Conservation (phyloP, 1,139 yeast genomes). For the Candida tetrigidarum region DNA sequence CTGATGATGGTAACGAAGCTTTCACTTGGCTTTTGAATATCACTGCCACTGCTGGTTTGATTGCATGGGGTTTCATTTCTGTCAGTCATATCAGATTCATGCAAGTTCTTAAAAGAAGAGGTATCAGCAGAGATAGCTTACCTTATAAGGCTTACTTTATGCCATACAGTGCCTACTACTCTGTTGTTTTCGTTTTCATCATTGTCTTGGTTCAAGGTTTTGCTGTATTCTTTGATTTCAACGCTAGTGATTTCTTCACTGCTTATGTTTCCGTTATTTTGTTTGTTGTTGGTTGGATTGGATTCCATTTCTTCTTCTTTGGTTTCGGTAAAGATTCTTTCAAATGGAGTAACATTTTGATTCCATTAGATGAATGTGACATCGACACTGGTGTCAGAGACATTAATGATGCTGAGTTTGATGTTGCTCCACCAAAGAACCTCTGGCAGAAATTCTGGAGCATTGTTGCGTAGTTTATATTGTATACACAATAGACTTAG, state of each 20-base stretch:
- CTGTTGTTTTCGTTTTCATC: conserved; percentile 52
- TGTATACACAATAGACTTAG: too few relatives aligned
- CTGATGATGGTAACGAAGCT: conserved; percentile 65
- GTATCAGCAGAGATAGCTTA: conserved; percentile 63
- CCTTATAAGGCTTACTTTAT: conserved; percentile 71
- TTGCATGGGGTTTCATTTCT: conserved; percentile 74
- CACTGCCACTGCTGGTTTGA: conserved; percentile 75
- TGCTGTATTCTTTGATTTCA: conserved; percentile 58
- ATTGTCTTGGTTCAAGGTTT: conserved; percentile 75
- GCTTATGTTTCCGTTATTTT: too few relatives aligned
- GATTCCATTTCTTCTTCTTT: too few relatives aligned
- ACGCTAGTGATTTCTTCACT: conserved; percentile 61
- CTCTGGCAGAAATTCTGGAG: too few relatives aligned
- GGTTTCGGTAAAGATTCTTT: too few relatives aligned
- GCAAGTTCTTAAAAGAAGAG: conserved; percentile 59
- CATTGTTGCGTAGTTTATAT: too few relatives aligned
- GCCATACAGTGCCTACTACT: conserved; percentile 66
- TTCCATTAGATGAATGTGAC: too few relatives aligned
- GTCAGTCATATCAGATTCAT: conserved; percentile 70
- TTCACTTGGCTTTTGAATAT: conserved; percentile 86
- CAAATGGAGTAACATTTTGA: too few relatives aligned
- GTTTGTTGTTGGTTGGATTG: too few relatives aligned
- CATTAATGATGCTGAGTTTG: too few relatives aligned
- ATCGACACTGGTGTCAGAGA: too few relatives aligned
- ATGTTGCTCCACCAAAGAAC: too few relatives aligned